phyloP scores from a whole-genome alignment of 2,329 filamentous ascomycete genomes.

The Anthostomella pinea region DNA sequence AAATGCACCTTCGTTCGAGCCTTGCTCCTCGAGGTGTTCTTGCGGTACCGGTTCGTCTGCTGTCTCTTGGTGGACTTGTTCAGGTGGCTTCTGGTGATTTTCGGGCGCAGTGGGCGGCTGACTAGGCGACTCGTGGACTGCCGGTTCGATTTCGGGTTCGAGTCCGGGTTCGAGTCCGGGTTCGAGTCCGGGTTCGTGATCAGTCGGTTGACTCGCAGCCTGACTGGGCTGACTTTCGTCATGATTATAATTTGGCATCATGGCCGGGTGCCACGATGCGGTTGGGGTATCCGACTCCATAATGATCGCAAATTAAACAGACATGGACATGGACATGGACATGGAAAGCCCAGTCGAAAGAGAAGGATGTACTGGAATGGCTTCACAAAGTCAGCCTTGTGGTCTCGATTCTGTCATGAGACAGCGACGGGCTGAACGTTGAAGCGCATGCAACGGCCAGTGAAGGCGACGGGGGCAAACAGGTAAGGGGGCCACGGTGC shows the following conservation, averaged over 20 bases:
- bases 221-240: slow-evolving; percentile 15
- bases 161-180: too few species aligned
- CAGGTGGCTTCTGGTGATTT: too few species aligned
- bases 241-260: slow-evolving; percentile 44
- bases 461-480: not conserved
- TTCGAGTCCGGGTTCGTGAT: too few species aligned
- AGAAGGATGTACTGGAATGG: too few species aligned
- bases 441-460: too few species aligned
- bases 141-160: too few species aligned
- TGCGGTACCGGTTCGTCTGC: slow-evolving; percentile 12
- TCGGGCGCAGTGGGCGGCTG: too few species aligned
- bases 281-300: slow-evolving; percentile 44
- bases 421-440: slow-evolving; percentile 5
- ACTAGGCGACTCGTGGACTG: slow-evolving; percentile 12
- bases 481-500: too few species aligned
- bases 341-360: too few species aligned
- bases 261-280: slow-evolving; percentile 50
- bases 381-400: too few species aligned
- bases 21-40: slow-evolving; percentile 17
- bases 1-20: slow-evolving; percentile 17
- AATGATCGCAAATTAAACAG: slow-evolving; percentile 29
- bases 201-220: too few species aligned
- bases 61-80: slow-evolving; percentile 11
- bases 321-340: slow-evolving; percentile 25
- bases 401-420: too few species aligned